Percentiles rank a stretch among this genome's conserved stretches.
Conservation (phyloP, 805 yeast genomes). For the Ogataea nitratoaversa region DNA sequence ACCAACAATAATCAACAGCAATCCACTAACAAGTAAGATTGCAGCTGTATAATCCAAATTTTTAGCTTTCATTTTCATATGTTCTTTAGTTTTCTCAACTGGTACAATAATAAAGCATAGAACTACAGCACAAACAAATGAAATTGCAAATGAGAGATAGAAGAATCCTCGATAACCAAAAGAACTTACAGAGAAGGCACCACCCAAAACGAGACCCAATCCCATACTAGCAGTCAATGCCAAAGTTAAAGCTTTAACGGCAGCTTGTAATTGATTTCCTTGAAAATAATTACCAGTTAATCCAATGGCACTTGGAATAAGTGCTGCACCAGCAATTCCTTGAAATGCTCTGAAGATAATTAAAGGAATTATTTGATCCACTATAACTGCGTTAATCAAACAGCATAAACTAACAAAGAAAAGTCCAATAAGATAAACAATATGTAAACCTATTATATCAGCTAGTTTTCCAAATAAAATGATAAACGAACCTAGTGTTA, state of each 20-base stretch:
- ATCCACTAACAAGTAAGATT: conserved; percentile 30
- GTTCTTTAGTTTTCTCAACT: conserved; percentile 26
- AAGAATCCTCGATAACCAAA: conserved; percentile 39
- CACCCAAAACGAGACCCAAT: conserved; percentile 39
- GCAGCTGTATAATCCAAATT: no score
- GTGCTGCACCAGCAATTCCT: conserved; percentile 34
- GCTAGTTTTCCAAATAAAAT: conserved; percentile 38
- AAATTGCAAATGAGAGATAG: conserved; percentile 34
- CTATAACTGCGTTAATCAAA: conserved; percentile 35
- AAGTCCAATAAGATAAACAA: no score
- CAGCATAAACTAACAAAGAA: conserved; percentile 24
- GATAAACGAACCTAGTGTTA: conserved; percentile 42
- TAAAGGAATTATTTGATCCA: conserved; percentile 31
- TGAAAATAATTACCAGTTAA: conserved; percentile 21
- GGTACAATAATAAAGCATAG: conserved; percentile 25
- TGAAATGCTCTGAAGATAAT: conserved; percentile 27
- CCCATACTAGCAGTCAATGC: conserved; percentile 29
- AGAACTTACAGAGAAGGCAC: conserved; percentile 36
- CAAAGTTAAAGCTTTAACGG: conserved; percentile 13
- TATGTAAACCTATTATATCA: conserved; percentile 38
- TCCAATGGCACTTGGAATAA: no score
- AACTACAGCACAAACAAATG: conserved; percentile 15
- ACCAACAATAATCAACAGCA: conserved; percentile 37
- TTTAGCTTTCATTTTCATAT: conserved; percentile 14
- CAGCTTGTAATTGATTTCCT: conserved; percentile 11